Percentiles rank a stretch among this genome's conserved stretches.
phyloP scores from a whole-genome alignment of 164 flowering plant species.

The Malania oleifera region DNA sequence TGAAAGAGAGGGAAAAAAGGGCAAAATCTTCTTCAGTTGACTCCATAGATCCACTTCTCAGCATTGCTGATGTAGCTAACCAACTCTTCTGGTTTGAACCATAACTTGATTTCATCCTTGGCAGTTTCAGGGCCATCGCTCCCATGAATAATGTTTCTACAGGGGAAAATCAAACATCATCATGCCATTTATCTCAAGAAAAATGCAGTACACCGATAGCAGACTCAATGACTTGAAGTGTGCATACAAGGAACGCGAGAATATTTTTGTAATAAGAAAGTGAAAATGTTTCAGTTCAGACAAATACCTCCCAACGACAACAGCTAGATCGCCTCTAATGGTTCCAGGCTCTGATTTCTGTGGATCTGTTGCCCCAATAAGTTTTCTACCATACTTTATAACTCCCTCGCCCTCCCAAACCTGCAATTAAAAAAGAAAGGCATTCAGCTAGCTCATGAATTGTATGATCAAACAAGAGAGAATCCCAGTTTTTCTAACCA shows the following conservation, averaged over 20 bases:
- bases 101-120: slow-evolving; percentile 75
- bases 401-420: slow-evolving; percentile 99
- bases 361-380: slow-evolving; percentile 97
- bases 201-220: no score
- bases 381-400: slow-evolving; percentile 87
- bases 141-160: slow-evolving; percentile 90
- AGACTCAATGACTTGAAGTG: neutral
- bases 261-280: neutral
- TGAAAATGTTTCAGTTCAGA: neutral
- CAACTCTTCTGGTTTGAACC: slow-evolving; percentile 91
- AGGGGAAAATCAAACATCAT: slow-evolving; percentile 3
- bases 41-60: slow-evolving; percentile 90
- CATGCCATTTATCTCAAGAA: no score
- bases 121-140: slow-evolving; percentile 98
- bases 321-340: slow-evolving; percentile 97
- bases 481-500: slow-evolving; percentile 44
- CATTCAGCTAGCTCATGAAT: neutral
- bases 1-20: neutral
- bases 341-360: slow-evolving; percentile 99
- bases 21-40: slow-evolving; percentile 32
- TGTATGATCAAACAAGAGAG: neutral
- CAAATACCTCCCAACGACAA: slow-evolving; percentile 91
- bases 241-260: neutral
- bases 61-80: slow-evolving; percentile 67
- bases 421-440: slow-evolving; percentile 30